These are phyloP conservation scores for Stenocarpella maydis DNA, from an alignment of 2,329 filamentous ascomycete species.

Conservation along the genomic window DNA sequence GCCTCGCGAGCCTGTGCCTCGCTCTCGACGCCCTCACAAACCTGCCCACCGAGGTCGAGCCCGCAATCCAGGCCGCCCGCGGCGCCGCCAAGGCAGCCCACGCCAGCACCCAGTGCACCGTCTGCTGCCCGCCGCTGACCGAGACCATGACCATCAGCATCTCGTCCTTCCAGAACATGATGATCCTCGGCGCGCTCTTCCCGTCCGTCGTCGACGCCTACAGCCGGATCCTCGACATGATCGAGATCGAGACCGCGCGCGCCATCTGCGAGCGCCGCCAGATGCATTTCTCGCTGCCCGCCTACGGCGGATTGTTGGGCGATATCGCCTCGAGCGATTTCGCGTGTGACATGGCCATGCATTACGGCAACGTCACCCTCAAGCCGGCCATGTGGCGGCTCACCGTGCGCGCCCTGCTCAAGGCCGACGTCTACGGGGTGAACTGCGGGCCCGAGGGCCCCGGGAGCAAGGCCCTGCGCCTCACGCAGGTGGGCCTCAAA, in stretches of 20 bases:
- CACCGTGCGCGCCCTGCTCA: slow-evolving; percentile 61
- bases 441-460: slow-evolving; percentile 36
- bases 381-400: slow-evolving; percentile 63
- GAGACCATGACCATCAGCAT: slow-evolving; percentile 47
- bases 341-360: slow-evolving; percentile 40
- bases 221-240: slow-evolving; percentile 59
- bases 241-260: slow-evolving; percentile 59
- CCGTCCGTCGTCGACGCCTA: slow-evolving; percentile 67
- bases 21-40: slow-evolving; percentile 59
- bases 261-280: slow-evolving; percentile 53
- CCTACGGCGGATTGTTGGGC: slow-evolving; percentile 60
- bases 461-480: slow-evolving; percentile 34
- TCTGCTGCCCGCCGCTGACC: slow-evolving; percentile 53
- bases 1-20: slow-evolving; percentile 58
- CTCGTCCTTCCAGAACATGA: slow-evolving; percentile 64
- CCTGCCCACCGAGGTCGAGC: slow-evolving; percentile 53
- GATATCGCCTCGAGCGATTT: slow-evolving; percentile 40
- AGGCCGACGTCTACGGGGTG: slow-evolving; percentile 65
- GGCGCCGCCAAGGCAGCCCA: slow-evolving; percentile 58
- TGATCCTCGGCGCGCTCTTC: slow-evolving; percentile 66
- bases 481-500: slow-evolving; percentile 58
- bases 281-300: slow-evolving; percentile 54
- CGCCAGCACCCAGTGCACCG: slow-evolving; percentile 58
- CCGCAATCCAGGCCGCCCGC: slow-evolving; percentile 58
- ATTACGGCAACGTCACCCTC: slow-evolving; percentile 50